Evolutionary conservation across 768 basidiomycete genomes (phyloP), one percentile per base, ranked within the genome.

Genomic region (Calocera cornea): DNA sequence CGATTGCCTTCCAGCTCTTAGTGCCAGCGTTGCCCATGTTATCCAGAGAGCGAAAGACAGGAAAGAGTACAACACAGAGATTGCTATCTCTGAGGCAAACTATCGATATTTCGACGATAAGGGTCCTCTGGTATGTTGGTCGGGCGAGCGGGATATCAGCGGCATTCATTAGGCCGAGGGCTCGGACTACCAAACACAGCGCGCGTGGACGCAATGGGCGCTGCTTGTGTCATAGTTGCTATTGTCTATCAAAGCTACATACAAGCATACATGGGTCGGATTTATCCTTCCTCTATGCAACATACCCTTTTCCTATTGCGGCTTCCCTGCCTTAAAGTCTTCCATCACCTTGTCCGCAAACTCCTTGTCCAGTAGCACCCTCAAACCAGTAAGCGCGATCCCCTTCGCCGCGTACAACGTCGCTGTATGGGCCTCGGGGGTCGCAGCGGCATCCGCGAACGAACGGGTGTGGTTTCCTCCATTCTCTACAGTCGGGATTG

Each of bases 391-490:
- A 14, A 83, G 82, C 1, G 90, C 89, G 14, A 92, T 80, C 3
- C 85, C 86, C 71, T 88, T 89, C 27, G 86, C 83, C 1, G 90
- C 80, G 66, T 83, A 81, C 63, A 91, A 75, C 69, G 84, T 86
- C 5, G 86, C 87, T 33, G 84, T 77, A 69, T 92, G 90, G 0
- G 89, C 84, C 33, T 77, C 78, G 1, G 78, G 74, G 0, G 84
- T 86, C 0, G 83, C 80, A 0, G 89, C 89, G 0, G 88, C 78
- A 24, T 82, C 76, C 24, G 83, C 77, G 73, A 92, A 92, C 17
- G 78, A 85, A 1, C 76, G 77, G 0, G 90, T 92, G 71, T 92
- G 91, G 72, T 92, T 92, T 10, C 89, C 89, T 11, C 89, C 90
- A 70, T 85, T 80, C 0, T 77, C 73, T 24, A 84, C 79, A 0